A percentile compares a stretch with the other conserved stretches of the same genome.
phyloP scores from a whole-genome alignment of 2,329 filamentous ascomycete species.

The Dactylellina sp. region DNA sequence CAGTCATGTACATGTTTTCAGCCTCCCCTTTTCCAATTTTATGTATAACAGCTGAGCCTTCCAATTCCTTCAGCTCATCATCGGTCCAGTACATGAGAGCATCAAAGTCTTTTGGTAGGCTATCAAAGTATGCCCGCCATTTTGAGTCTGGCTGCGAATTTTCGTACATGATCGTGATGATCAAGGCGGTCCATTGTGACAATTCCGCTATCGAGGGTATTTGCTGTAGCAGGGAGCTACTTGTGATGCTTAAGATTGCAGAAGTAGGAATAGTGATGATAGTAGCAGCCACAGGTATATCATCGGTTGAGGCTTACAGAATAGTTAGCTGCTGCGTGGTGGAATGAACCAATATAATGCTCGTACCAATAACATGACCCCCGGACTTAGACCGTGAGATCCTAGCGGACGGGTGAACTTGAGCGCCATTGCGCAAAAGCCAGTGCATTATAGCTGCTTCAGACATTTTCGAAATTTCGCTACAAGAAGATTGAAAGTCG shows the following conservation, averaged over 20 bases:
- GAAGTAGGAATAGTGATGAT: slow-evolving; percentile 30
- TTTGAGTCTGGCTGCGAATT: slow-evolving; percentile 70
- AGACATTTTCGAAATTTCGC: slow-evolving; percentile 26
- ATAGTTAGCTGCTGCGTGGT: neutral
- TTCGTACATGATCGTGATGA: slow-evolving; percentile 85
- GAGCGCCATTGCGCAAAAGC: slow-evolving; percentile 32
- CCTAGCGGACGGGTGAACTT: slow-evolving; percentile 30
- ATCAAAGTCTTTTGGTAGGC: slow-evolving; percentile 79
- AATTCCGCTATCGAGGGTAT: slow-evolving; percentile 19
- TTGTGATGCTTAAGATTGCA: slow-evolving; percentile 26
- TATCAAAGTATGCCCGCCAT: slow-evolving; percentile 82
- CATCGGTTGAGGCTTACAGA: slow-evolving; percentile 1
- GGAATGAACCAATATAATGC: neutral
- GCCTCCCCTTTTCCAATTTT: slow-evolving; percentile 82
- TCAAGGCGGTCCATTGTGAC: slow-evolving; percentile 67
- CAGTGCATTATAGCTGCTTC: slow-evolving; percentile 30
- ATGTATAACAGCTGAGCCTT: slow-evolving; percentile 78
- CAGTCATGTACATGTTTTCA: slow-evolving; percentile 65
- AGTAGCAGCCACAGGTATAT: slow-evolving; percentile 22
- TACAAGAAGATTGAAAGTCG: neutral
- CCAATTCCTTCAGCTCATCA: slow-evolving; percentile 76
- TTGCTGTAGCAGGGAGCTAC: slow-evolving; percentile 18
- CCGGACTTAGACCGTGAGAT: slow-evolving; percentile 17
- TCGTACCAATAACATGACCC: slow-evolving; percentile 20
- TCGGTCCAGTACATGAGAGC: slow-evolving; percentile 90